These are phyloP conservation scores for Euryodendron excelsum DNA, from an alignment of 148 eudicot species.

Conservation along the genomic window DNA sequence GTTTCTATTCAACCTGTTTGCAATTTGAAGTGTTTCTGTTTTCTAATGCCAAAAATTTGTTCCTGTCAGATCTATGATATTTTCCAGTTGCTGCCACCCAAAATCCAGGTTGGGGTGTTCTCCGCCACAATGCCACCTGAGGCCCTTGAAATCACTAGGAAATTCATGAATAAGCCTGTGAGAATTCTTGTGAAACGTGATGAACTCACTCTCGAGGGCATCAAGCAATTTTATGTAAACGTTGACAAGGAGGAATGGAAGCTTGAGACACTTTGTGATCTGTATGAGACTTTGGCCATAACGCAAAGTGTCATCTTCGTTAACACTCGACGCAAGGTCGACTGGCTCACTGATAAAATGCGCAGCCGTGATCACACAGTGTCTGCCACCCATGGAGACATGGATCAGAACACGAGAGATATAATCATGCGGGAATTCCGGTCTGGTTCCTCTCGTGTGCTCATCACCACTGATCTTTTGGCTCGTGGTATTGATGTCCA, in stretches of 20 bases:
- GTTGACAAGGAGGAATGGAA: constrained; percentile 84
- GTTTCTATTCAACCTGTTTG: not conserved
- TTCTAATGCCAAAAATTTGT: not conserved
- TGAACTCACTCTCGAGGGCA: constrained; percentile 84
- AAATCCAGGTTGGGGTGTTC: constrained; percentile 73
- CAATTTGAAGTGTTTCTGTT: not conserved
- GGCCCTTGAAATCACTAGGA: constrained; percentile 72
- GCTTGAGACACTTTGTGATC: constrained; percentile 74
- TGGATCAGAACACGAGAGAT: constrained; percentile 76
- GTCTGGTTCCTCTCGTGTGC: constrained; percentile 74
- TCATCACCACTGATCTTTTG: constrained; percentile 68
- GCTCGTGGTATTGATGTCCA: constrained; percentile 89
- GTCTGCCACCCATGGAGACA: constrained; percentile 78
- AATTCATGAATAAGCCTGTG: constrained; percentile 78
- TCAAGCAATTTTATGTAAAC: constrained; percentile 69
- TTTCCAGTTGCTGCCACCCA: constrained; percentile 64
- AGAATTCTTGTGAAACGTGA: constrained; percentile 78
- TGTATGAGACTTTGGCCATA: constrained; percentile 66
- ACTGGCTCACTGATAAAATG: constrained; percentile 78
- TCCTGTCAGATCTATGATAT: constrained; percentile 60
- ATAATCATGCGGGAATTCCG: constrained; percentile 76
- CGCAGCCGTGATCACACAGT: constrained; percentile 76
- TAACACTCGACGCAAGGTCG: constrained; percentile 75
- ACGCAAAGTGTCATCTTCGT: constrained; percentile 76
- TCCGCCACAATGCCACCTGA: constrained; percentile 86